Conservation (phyloP, 169 alveolate species). For the Babesia sp. region DNA sequence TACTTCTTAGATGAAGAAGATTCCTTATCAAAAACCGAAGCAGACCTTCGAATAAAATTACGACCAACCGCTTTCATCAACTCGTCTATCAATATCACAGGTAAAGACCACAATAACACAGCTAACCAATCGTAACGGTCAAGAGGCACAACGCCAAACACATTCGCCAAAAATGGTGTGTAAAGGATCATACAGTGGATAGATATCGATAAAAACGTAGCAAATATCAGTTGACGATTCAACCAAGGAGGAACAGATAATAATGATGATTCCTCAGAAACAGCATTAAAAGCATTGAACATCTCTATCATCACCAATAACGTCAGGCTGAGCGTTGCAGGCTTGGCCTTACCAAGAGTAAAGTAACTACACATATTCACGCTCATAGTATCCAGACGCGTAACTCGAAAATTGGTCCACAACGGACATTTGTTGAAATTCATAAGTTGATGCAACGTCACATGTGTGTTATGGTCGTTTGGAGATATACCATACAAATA, state of each 20-base stretch:
- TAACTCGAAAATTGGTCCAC: constrained; percentile 87
- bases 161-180: constrained; percentile 89
- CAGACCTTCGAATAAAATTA: neutral
- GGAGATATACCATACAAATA: constrained; percentile 87
- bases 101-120: constrained; percentile 93
- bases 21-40: no score
- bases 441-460: constrained; percentile 87
- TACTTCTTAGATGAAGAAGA: constrained; percentile 2
- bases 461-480: constrained; percentile 92
- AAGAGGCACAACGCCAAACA: constrained; percentile 91
- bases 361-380: constrained; percentile 94
- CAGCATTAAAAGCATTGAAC: constrained; percentile 98
- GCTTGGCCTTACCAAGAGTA: constrained; percentile 95
- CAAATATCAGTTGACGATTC: constrained; percentile 92
- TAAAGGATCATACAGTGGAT: constrained; percentile 92
- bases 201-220: constrained; percentile 86
- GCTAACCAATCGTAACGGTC: constrained; percentile 91
- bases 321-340: constrained; percentile 94
- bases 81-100: constrained; percentile 97
- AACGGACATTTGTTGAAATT: constrained; percentile 74
- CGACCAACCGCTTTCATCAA: constrained; percentile 91
- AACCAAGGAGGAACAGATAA: constrained; percentile 95
- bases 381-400: constrained; percentile 81
- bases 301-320: constrained; percentile 96
- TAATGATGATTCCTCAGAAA: constrained; percentile 95